Conservation (phyloP, 805 yeast species). For the Pachysolen tannophilus region DNA sequence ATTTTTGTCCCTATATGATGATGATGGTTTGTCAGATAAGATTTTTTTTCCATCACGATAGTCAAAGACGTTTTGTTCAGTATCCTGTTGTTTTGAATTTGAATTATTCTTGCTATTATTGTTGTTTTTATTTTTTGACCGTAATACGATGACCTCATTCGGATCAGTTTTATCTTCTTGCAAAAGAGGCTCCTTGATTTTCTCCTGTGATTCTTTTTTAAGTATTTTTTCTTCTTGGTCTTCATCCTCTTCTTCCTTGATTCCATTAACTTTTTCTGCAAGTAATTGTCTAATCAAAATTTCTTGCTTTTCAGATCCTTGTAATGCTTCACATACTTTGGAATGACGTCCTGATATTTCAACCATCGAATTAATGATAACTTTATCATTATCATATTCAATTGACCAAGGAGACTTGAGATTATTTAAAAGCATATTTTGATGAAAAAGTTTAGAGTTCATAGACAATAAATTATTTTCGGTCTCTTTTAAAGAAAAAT, state of each 20-base stretch:
- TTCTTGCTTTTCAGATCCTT: not conserved
- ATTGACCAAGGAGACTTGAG: not conserved
- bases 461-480: too few relatives aligned
- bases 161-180: constrained; percentile 18
- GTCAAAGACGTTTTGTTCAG: constrained; percentile 13
- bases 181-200: constrained; percentile 12
- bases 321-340: constrained; percentile 2
- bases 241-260: not conserved
- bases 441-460: not conserved
- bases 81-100: constrained; percentile 20
- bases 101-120: constrained; percentile 15
- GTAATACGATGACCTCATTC: constrained; percentile 23
- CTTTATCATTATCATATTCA: too few relatives aligned
- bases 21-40: constrained; percentile 8
- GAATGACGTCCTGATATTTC: not conserved
- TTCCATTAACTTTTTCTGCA: not conserved
- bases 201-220: constrained; percentile 13
- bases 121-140: constrained; percentile 17
- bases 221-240: constrained; percentile 6
- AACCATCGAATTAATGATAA: too few relatives aligned
- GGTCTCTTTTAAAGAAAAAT: too few relatives aligned
- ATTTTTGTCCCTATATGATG: constrained; percentile 1
- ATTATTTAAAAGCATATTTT: not conserved
- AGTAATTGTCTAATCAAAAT: not conserved
- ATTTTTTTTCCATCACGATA: constrained; percentile 15